Base-by-base conservation (phyloP, 1,284 basidiomycete species). In the Trichosporon coremiiforme region DNA sequence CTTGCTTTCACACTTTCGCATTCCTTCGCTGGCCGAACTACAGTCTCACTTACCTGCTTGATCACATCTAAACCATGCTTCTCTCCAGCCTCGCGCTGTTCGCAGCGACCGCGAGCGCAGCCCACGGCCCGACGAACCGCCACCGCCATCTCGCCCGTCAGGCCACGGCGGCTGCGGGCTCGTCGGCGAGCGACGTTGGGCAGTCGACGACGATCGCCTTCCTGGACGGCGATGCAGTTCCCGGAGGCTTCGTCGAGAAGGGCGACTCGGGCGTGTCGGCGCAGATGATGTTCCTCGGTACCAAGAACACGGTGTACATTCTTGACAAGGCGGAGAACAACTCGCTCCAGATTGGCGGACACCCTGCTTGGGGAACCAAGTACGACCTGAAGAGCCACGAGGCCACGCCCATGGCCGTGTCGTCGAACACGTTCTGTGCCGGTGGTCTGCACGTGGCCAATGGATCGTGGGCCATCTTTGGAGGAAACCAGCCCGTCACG, bases 351-450 rank as follows among this genome's bases (percentile, higher is more conserved):
- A 84, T 90, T 55, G 85, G 87, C 66, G 77, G 74, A 29, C 80
- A 80, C 73, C 83, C 75, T 68, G 85, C 75, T 72, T 85, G 85
- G 85, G 84, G 71, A 68, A 79, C 76, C n/a, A 83, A 81, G 65
- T 86, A 85, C 73, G 81, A 85, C 72, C 77, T 84, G 66, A 69
- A 73, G 10, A 83, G 83, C 36, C 85, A 87, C 77, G 70, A 72
- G 33, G 83, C 79, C 38, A 83, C 84, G 2, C 76, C 85, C 4
- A 85, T 95, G 90, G 88, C 90, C 68, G 87, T 96, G 65, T 79
- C 83, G 64, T 92, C 91, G 45, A 95, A 96, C 82, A 87, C 89
- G 12, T 96, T 97, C 85, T 95, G 85, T 70, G 85, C 85, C 4
- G 85, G 85, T 36, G 86, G 86, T 12, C 80, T 82, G 66, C 76